Percentiles rank a stretch among this genome's conserved stretches.
Evolutionary conservation across 805 yeast genomes (phyloP).

Genomic region (Pichia occidentalis): DNA sequence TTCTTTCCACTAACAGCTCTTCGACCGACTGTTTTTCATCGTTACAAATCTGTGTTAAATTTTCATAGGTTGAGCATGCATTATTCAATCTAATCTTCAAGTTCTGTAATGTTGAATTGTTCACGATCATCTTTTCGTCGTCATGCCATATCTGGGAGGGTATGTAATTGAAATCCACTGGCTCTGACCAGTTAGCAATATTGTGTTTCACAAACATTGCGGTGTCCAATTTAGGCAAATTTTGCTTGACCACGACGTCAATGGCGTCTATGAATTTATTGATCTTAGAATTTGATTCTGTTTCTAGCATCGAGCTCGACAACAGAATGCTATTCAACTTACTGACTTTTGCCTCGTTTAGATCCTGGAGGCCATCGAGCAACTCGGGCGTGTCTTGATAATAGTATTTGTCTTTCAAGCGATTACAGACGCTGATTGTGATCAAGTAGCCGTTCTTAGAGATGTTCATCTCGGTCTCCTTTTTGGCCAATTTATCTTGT

Average conservation of each 20-base stretch:
- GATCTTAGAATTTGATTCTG: constrained; percentile 37
- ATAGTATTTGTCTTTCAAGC: constrained; percentile 86
- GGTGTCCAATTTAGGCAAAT: constrained; percentile 68
- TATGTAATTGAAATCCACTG: constrained; percentile 73
- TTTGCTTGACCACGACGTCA: constrained; percentile 55
- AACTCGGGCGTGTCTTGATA: constrained; percentile 92
- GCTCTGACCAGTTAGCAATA: constrained; percentile 69
- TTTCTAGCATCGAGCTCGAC: constrained; percentile 56
- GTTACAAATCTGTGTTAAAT: constrained; percentile 36
- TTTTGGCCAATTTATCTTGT: constrained; percentile 49
- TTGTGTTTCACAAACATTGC: constrained; percentile 94
- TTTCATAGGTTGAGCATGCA: constrained; percentile 34
- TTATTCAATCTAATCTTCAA: constrained; percentile 46
- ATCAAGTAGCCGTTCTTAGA: constrained; percentile 82
- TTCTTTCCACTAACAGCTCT: constrained; percentile 31
- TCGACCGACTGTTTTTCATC: constrained; percentile 47
- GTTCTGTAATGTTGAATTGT: constrained; percentile 49
- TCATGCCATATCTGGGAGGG: constrained; percentile 97
- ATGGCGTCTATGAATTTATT: constrained; percentile 41
- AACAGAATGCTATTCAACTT: constrained; percentile 64
- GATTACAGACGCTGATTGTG: constrained; percentile 75
- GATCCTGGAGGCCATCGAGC: constrained; percentile 75
- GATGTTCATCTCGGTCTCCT: constrained; percentile 74
- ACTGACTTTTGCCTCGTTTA: constrained; percentile 72
- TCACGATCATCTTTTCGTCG: constrained; percentile 66